A percentile compares a stretch with the other conserved stretches of the same genome.
Conservation (phyloP, 192 early-diverging fungal genomes). For the Coemansia sp. region DNA sequence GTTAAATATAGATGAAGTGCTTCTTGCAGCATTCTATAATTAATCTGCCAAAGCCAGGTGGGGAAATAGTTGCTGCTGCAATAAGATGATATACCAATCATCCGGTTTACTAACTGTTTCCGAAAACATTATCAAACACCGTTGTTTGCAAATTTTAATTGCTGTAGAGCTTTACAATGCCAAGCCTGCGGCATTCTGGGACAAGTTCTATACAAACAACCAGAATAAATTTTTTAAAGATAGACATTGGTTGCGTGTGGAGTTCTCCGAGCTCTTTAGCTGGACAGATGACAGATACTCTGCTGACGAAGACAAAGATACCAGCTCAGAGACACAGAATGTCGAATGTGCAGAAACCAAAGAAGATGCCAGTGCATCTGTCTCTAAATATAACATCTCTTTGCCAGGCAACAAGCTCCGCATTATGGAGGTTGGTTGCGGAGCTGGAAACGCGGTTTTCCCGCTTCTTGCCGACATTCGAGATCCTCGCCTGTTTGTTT, state of each 20-base stretch:
- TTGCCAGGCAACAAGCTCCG: slow-evolving; percentile 29
- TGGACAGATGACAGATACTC: slow-evolving; percentile 40
- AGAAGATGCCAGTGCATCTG: not conserved
- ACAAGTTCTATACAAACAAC: slow-evolving; percentile 77
- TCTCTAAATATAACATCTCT: not conserved
- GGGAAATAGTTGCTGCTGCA: too few relatives aligned
- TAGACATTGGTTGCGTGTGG: slow-evolving; percentile 89
- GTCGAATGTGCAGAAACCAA: not conserved
- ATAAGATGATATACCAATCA: too few relatives aligned
- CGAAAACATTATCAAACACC: too few relatives aligned
- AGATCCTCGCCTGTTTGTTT: slow-evolving; percentile 65
- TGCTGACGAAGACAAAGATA: not conserved
- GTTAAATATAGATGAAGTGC: not conserved
- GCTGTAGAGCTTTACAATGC: slow-evolving; percentile 55
- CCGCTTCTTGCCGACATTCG: slow-evolving; percentile 65
- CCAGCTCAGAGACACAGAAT: not conserved
- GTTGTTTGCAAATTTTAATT: too few relatives aligned
- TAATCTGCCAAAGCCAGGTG: too few relatives aligned
- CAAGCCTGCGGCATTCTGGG: slow-evolving; percentile 64
- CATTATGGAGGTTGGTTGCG: slow-evolving; percentile 80
- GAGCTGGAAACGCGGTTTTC: slow-evolving; percentile 77
- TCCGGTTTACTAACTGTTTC: too few relatives aligned
- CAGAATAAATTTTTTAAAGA: slow-evolving; percentile 94
- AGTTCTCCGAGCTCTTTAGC: slow-evolving; percentile 86
- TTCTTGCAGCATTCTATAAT: too few relatives aligned